phyloP scores from a whole-genome alignment of 345 rosid species.

The Citrus trifoliata region DNA sequence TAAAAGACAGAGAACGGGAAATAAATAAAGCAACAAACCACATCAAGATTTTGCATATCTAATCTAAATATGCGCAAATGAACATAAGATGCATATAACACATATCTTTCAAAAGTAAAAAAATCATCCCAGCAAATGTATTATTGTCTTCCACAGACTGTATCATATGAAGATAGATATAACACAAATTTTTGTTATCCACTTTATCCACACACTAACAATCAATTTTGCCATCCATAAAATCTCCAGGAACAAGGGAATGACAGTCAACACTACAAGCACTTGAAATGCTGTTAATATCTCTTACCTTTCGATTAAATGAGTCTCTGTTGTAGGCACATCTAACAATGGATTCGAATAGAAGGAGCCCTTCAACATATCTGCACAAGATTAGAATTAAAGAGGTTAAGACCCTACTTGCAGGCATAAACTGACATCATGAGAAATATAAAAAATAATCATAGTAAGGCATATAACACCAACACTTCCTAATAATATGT shows the following conservation, averaged over 20 bases:
- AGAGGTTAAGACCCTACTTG: not conserved
- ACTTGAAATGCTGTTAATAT: slow-evolving; percentile 11
- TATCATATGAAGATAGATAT: not conserved
- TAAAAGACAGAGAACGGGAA: slow-evolving; percentile 28
- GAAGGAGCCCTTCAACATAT: slow-evolving; percentile 78
- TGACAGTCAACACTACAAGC: not conserved
- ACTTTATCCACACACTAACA: not conserved
- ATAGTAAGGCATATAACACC: not conserved
- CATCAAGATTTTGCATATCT: not conserved
- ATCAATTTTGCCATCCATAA: slow-evolving; percentile 1
- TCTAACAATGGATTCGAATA: slow-evolving; percentile 83
- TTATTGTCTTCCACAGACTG: not conserved
- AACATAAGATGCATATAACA: not conserved
- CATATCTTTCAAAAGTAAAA: not conserved
- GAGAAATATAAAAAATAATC: not conserved
- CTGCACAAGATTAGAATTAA: slow-evolving; percentile 35
- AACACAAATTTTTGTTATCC: not conserved
- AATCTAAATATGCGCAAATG: not conserved
- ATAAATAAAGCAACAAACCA: slow-evolving; percentile 12
- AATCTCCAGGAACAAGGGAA: slow-evolving; percentile 9
- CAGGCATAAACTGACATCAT: not conserved
- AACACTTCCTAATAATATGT: not conserved
- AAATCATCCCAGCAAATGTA: not conserved
- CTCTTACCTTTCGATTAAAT: slow-evolving; percentile 53
- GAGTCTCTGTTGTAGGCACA: slow-evolving; percentile 60